Base-by-base conservation (phyloP, 169 alveolate genomes). In the Cryptosporidium meleagridis region DNA sequence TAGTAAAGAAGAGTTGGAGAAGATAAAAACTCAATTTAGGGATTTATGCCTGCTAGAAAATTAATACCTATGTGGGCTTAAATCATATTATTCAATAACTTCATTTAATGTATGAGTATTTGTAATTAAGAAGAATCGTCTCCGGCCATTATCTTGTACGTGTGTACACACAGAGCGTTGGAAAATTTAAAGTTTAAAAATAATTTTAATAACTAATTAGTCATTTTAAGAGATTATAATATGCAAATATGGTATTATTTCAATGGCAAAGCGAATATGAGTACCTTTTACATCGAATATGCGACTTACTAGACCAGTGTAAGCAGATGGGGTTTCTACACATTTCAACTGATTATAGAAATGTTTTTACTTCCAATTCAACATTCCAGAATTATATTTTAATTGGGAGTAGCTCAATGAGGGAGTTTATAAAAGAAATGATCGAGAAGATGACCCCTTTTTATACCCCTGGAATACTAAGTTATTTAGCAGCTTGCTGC, bases 251-350 rank as follows among this genome's bases (percentile, higher is more conserved):
- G 89, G 89, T 80, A 9, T 48, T 80, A 51, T 80, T 80, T 51
- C 89, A 80, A 33, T 80, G 89, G 89, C 89, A 80, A 62, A 80
- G 89, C 16, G 89, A 80, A 18, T 80, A 80, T 80, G 89, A 80
- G 53, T 80, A 80, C 80, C 68, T 80, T 23, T 18, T 80, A 29
- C 89, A 80, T 48, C 23, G 75, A 45, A 80, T 80, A 39, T 80
- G 89, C n/a, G 89, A 80, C 62, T 62, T 80, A 33, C 68, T 80
- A 65, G 89, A 80, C 53, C 80, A 80, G 39, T 80, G 89, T 51
- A 80, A 80, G 39, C 89, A 80, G 26, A 26, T 80, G 65, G 89
- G 89, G 21, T 80, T 80, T 80, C 53, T 80, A 80, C 59, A 62
- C 21, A 31, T 80, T 18, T 62, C 80, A 26, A 80, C 89, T 1